Conservation (phyloP, 1,284 basidiomycete species). For the Ustilago vetiveriae region DNA sequence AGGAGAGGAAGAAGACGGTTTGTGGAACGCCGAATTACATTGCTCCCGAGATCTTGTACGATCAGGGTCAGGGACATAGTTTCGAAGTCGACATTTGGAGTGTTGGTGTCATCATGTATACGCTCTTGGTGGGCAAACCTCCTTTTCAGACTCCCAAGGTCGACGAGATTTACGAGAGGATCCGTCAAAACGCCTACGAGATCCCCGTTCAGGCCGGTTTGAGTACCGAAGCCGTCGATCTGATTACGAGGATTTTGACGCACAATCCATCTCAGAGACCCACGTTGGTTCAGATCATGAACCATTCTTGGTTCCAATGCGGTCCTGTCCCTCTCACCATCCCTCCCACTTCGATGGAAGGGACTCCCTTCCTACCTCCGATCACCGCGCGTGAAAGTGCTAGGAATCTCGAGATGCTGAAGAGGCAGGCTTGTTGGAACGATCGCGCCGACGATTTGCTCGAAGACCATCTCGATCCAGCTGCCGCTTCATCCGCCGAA, state of each 20-base stretch:
- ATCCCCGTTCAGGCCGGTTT: conserved; percentile 83
- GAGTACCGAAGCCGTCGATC: conserved; percentile 77
- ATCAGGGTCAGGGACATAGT: conserved; percentile 92
- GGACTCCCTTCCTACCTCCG: conserved; percentile 77
- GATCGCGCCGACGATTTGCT: conserved; percentile 50
- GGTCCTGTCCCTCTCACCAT: conserved; percentile 84
- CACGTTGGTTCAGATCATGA: conserved; percentile 83
- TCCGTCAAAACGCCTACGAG: conserved; percentile 91
- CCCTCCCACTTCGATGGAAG: conserved; percentile 79
- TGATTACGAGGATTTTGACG: conserved; percentile 86
- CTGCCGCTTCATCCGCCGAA: neutral
- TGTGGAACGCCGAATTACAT: conserved; percentile 99
- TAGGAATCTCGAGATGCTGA: conserved; percentile 59
- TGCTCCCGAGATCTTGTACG: conserved; percentile 95
- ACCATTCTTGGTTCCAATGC: conserved; percentile 83
- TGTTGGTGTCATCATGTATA: conserved; percentile 92
- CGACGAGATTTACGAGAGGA: conserved; percentile 74
- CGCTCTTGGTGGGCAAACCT: conserved; percentile 88
- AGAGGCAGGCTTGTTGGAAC: conserved; percentile 54
- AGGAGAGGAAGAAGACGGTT: conserved; percentile 96
- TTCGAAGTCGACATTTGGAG: conserved; percentile 99
- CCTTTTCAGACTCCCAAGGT: conserved; percentile 99
- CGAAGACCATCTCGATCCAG: conserved; percentile 12
- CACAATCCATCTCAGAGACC: conserved; percentile 76
- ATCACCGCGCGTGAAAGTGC: conserved; percentile 45